Evolutionary conservation across 2,329 filamentous ascomycete genomes (phyloP).

Genomic region (Botrytis pseudocinerea): DNA sequence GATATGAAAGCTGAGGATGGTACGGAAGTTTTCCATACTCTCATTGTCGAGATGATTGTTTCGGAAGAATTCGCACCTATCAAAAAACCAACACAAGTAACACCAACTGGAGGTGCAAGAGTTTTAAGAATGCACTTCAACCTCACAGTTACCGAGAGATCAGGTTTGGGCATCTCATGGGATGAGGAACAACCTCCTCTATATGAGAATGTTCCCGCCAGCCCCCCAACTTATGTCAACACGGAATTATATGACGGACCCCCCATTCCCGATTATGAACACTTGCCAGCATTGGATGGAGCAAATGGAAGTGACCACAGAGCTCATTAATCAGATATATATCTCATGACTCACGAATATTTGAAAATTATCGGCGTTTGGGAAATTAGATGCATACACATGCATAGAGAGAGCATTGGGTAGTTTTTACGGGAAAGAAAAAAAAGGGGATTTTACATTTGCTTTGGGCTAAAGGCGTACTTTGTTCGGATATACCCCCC

Average conservation of each 20-base stretch:
- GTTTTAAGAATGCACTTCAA: slow-evolving; percentile 92
- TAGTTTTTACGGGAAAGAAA: not conserved
- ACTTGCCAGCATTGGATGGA: slow-evolving; percentile 32
- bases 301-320: not conserved
- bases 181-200: slow-evolving; percentile 93
- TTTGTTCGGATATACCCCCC: slow-evolving; percentile 13
- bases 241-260: slow-evolving; percentile 32
- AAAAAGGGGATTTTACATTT: not conserved
- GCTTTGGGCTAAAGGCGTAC: not conserved
- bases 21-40: slow-evolving; percentile 76
- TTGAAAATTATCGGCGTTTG: slow-evolving; percentile 2
- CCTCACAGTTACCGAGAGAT: slow-evolving; percentile 86
- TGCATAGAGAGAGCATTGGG: not conserved
- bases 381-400: not conserved
- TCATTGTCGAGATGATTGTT: slow-evolving; percentile 91
- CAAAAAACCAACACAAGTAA: slow-evolving; percentile 66
- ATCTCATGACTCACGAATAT: not conserved
- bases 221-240: slow-evolving; percentile 68
- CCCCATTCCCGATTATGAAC: slow-evolving; percentile 39
- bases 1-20: slow-evolving; percentile 74
- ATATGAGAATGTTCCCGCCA: slow-evolving; percentile 89
- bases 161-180: slow-evolving; percentile 88
- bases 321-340: not conserved
- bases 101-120: slow-evolving; percentile 84
- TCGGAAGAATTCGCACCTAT: slow-evolving; percentile 83